Percentiles rank a stretch among this genome's conserved stretches.
These are phyloP conservation scores for Amylocarpus encephaloides DNA, from an alignment of 2,329 filamentous ascomycete species.

Conservation along the genomic window DNA sequence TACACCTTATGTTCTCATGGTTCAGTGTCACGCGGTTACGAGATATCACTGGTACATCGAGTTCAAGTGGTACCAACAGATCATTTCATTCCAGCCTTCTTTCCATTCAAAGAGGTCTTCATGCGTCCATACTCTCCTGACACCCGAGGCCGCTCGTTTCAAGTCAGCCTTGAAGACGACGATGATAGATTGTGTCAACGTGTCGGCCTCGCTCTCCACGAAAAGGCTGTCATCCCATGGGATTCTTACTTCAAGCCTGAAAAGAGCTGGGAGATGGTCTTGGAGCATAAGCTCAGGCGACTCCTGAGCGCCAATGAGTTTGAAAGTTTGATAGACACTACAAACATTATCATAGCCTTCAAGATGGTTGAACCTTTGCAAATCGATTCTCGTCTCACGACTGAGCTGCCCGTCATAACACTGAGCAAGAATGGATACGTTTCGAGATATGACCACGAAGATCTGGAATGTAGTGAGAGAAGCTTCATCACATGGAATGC, in stretches of 20 bases:
- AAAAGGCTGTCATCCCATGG: conserved; percentile 5
- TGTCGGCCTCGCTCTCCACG: conserved; percentile 1
- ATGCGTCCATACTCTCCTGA: background rate
- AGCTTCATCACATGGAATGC: conserved; percentile 8
- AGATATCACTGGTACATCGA: conserved; percentile 1
- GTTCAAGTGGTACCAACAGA: background rate
- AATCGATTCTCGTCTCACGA: conserved; percentile 7
- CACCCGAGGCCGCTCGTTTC: background rate
- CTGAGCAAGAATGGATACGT: conserved; percentile 9
- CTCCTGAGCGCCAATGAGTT: conserved; percentile 5
- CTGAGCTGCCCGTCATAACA: conserved; percentile 13
- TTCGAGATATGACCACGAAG: conserved; percentile 13
- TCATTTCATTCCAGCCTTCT: background rate
- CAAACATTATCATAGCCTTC: conserved; percentile 1
- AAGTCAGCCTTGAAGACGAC: conserved; percentile 6
- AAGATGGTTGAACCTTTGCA: conserved; percentile 11
- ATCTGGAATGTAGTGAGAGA: conserved; percentile 7
- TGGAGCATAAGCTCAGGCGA: conserved; percentile 2
- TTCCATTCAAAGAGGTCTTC: conserved; percentile 4
- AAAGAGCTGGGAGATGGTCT: conserved; percentile 3
- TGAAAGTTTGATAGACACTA: conserved; percentile 5
- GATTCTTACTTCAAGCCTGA: conserved; percentile 5
- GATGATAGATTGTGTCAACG: background rate
- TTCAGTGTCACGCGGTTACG: background rate
- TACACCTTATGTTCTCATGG: conserved; percentile 7